Base-by-base conservation (phyloP, 129 eudicot genomes). In the Tanacetum coccineum region DNA sequence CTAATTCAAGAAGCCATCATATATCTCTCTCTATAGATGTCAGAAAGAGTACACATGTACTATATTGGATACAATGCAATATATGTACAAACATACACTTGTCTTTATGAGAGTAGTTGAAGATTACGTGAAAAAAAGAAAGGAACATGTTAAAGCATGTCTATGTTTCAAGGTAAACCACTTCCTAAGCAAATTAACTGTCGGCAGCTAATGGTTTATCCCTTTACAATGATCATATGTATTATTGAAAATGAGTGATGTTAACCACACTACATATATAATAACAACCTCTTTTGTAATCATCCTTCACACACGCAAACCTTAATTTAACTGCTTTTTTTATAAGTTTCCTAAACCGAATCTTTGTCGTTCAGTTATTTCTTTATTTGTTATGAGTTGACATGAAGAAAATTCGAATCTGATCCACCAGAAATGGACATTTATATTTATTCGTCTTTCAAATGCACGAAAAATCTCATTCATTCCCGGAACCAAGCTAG, bases 1-100 rank as follows among this genome's bases (percentile, higher is more conserved):
- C 85, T 85, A 77, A 52, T 72, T 75, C 75, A 66, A 61, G 67
- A 80, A 80, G 88, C 73, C 76, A 70, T 62, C 80, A 13, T n/a
- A 54, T 53, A 12, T 22, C 70, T 45, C 67, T 61, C 76, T 60
- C 66, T 58, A 68, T 67, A 63, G 67, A 75, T 0, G 2, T 10
- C 32, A 58, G 28, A 51, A 56, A 67, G 25, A 39, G 63, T 19
- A 68, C 40, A 46, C 4, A 58, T 9, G 59, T 66, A 65, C 26
- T 74, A 39, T 30, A 48, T 51, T 26, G 51, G 49, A 65, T 54
- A 58, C 70, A 32, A 40, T 57, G 54, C 39, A 32, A 57, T 28
- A 26, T 48, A n/a, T 67, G 62, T 50, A 67, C 22, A 57, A 72
- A 64, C 2, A 59, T 59, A 28, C 48, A 26, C 0, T 64, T 63